These are phyloP conservation scores for Leptodermis oblonga DNA, from an alignment of 257 asterid genomes.

Conservation along the genomic window DNA sequence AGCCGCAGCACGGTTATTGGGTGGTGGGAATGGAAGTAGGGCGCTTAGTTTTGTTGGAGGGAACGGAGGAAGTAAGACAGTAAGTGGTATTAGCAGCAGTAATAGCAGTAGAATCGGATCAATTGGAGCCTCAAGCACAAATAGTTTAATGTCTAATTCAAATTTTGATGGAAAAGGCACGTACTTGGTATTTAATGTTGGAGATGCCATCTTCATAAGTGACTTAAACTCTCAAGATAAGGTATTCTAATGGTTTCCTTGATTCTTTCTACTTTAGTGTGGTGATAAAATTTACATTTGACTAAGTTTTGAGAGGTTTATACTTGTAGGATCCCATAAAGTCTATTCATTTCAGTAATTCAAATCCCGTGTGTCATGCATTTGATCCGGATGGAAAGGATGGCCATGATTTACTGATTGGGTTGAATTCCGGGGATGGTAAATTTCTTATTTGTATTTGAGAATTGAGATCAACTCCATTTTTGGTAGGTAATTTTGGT, in stretches of 20 bases:
- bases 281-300: background rate
- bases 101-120: slow-evolving; percentile 69
- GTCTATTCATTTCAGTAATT: slow-evolving; percentile 85
- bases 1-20: slow-evolving; percentile 90
- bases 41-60: slow-evolving; percentile 97
- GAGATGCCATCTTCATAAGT: slow-evolving; percentile 85
- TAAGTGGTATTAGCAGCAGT: slow-evolving; percentile 39
- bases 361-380: slow-evolving; percentile 95
- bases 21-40: slow-evolving; percentile 84
- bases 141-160: slow-evolving; percentile 51
- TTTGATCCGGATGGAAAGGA: slow-evolving; percentile 95
- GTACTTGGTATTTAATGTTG: slow-evolving; percentile 88
- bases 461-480: background rate
- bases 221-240: slow-evolving; percentile 96
- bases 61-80: slow-evolving; percentile 78
- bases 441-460: slow-evolving; percentile 15
- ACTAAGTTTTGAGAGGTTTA: slow-evolving; percentile 37
- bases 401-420: slow-evolving; percentile 97
- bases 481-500: background rate
- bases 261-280: slow-evolving; percentile 13
- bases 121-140: slow-evolving; percentile 71
- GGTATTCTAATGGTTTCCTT: slow-evolving; percentile 43
- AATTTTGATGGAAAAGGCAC: slow-evolving; percentile 95
- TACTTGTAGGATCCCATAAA: slow-evolving; percentile 87
- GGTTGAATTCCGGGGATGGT: slow-evolving; percentile 96